Conservation (phyloP, 305 asterid genomes). For the Salvia sclarea region DNA sequence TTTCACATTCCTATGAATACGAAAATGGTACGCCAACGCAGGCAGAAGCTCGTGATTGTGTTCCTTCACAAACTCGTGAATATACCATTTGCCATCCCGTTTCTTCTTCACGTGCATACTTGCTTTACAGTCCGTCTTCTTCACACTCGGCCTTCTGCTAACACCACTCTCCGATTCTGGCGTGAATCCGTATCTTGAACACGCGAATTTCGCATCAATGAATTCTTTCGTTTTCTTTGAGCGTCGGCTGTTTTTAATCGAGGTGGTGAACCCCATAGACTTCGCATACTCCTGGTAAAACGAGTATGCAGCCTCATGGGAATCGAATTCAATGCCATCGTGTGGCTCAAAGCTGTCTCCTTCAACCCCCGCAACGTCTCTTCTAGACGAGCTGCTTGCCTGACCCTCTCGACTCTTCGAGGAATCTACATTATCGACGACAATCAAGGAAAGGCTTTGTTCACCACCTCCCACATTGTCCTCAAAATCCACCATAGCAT, state of each 20-base stretch:
- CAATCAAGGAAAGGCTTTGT: constrained; percentile 39
- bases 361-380: constrained; percentile 44
- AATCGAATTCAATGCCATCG: constrained; percentile 82
- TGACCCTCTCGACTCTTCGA: constrained; percentile 44
- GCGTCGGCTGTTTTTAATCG: constrained; percentile 92
- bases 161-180: constrained; percentile 85
- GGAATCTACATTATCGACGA: constrained; percentile 49
- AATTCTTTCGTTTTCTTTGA: constrained; percentile 94
- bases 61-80: constrained; percentile 81
- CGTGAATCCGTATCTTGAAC: constrained; percentile 88
- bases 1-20: constrained; percentile 79
- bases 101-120: constrained; percentile 95
- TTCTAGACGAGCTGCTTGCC: constrained; percentile 40
- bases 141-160: constrained; percentile 77
- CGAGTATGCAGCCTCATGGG: constrained; percentile 83
- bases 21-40: constrained; percentile 91
- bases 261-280: constrained; percentile 97
- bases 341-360: constrained; percentile 63
- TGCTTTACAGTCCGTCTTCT: constrained; percentile 91
- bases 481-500: constrained; percentile 54
- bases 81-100: constrained; percentile 86
- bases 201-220: constrained; percentile 92
- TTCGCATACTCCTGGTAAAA: constrained; percentile 95
- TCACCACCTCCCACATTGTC: constrained; percentile 47
- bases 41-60: constrained; percentile 97